A percentile compares a stretch with the other conserved stretches of the same genome.
Conservation (phyloP, 148 eudicot genomes). For the Nepenthes gracilis region DNA sequence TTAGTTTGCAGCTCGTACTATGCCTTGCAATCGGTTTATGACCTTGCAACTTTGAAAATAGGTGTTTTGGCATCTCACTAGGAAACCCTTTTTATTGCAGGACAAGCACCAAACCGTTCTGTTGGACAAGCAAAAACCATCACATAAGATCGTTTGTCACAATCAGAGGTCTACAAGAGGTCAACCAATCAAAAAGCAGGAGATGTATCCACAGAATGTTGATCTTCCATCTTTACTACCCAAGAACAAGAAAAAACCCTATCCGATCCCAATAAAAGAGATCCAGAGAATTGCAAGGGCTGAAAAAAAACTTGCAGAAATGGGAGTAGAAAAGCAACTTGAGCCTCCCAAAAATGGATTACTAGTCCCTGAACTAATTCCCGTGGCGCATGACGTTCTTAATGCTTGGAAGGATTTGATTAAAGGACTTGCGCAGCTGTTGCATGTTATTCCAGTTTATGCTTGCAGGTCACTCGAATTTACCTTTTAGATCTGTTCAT, state of each 20-base stretch:
- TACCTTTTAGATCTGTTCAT: background rate
- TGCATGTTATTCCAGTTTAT: slow-evolving; percentile 70
- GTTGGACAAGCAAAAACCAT: slow-evolving; percentile 16
- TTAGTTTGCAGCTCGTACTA: too few relatives aligned
- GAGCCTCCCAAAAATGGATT: slow-evolving; percentile 87
- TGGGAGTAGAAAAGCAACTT: slow-evolving; percentile 82
- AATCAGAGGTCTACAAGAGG: slow-evolving; percentile 19
- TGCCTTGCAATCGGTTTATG: too few relatives aligned
- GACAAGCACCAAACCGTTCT: slow-evolving; percentile 14
- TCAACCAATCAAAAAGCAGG: slow-evolving; percentile 24
- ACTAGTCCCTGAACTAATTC: slow-evolving; percentile 61
- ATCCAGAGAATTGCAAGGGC: slow-evolving; percentile 52
- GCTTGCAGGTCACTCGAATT: slow-evolving; percentile 66
- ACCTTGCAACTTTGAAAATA: too few relatives aligned
- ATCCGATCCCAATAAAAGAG: slow-evolving; percentile 68
- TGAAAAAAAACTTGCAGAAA: slow-evolving; percentile 69
- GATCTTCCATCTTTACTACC: slow-evolving; percentile 78
- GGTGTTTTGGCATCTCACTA: background rate
- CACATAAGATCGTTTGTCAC: slow-evolving; percentile 21
- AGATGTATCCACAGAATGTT: slow-evolving; percentile 47
- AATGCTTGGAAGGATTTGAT: slow-evolving; percentile 81
- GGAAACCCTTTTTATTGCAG: slow-evolving; percentile 16
- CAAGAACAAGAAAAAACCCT: slow-evolving; percentile 88
- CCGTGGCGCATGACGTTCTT: slow-evolving; percentile 79
- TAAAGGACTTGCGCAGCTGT: slow-evolving; percentile 76